These are phyloP conservation scores for Capronia americana DNA, from an alignment of 2,329 filamentous ascomycete genomes.

Conservation along the genomic window DNA sequence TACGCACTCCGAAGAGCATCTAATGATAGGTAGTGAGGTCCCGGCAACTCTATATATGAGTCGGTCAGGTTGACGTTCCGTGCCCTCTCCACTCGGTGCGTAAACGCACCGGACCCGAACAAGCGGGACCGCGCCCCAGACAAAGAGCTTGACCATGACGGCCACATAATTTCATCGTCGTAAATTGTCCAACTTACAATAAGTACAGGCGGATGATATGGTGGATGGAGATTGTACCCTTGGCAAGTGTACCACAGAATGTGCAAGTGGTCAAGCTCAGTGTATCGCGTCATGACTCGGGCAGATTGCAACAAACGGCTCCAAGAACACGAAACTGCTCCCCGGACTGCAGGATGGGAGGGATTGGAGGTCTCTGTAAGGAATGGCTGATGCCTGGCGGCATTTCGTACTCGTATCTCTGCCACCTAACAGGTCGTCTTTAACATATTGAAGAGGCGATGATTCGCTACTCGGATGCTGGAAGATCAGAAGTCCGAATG, in stretches of 20 bases:
- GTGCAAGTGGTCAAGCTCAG: not conserved
- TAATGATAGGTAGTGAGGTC: not conserved
- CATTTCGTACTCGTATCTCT: not conserved
- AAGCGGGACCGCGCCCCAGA: not conserved
- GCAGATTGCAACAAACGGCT: not conserved
- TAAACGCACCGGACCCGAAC: not conserved
- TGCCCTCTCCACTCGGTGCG: not conserved
- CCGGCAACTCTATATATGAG: not conserved
- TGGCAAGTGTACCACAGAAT: not conserved
- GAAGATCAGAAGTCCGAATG: slow-evolving; percentile 4
- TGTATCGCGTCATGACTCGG: not conserved
- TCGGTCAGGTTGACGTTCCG: not conserved
- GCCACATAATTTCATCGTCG: no score
- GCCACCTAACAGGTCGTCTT: not conserved
- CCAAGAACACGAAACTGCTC: no score
- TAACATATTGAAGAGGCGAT: not conserved
- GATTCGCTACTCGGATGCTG: slow-evolving; percentile 13
- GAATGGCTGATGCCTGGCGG: not conserved
- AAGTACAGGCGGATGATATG: not conserved
- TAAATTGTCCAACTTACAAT: no score
- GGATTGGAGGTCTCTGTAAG: not conserved
- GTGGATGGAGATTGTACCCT: not conserved
- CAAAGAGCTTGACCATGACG: not conserved
- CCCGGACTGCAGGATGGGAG: no score
- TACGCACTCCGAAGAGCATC: not conserved